Evolutionary conservation across 1,139 yeast species (phyloP), one percentile per base, ranked within the genome.

Genomic region (Yamadazyma kanchanaburiensis): DNA sequence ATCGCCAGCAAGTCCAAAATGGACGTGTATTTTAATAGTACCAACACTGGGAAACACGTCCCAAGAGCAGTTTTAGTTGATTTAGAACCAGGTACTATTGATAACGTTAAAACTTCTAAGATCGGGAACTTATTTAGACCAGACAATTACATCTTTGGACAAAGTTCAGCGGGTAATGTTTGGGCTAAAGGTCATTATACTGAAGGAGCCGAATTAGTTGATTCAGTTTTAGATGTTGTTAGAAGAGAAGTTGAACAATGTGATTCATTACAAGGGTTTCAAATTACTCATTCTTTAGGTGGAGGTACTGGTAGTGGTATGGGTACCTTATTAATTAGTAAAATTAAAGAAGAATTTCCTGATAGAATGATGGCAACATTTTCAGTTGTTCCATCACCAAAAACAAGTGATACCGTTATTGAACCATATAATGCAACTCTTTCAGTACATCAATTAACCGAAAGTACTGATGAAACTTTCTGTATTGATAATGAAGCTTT

Each of bases 141-240:
- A 15, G 96, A 87, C 56, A 86, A 87, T 65, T 80, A 77, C 48
- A 83, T 87, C 44, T 84, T 78, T 51, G 95, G 95, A 30, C 94
- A 86, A 60, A 78, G 91, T 20, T 83, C 94, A 22, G 96, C 96
- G 5, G 96, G 95, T 48, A 87, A 87, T 53, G 94, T 84, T 49
- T 87, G 96, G 96, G 96, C 96, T 39, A 87, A 86, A 61, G 96
- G 96, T 55, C 94, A 85, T 62, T 87, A 87, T 68, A 87, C 96
- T 27, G 96, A 87, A 60, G 96, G 96, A 49, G 95, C 95, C 4
- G 96, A 87, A 66, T 71, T 87, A 44, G 91, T 85, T 30, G 96
- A 87, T 55, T 76, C 87, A 18, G 95, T 87, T 20, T 64, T 87
- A 70, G 96, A 87, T 46, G 88, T 82, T 25, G 78, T 87, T 33